Base-by-base conservation (phyloP, 441 rosid species). In the Theobroma grandiflorum region DNA sequence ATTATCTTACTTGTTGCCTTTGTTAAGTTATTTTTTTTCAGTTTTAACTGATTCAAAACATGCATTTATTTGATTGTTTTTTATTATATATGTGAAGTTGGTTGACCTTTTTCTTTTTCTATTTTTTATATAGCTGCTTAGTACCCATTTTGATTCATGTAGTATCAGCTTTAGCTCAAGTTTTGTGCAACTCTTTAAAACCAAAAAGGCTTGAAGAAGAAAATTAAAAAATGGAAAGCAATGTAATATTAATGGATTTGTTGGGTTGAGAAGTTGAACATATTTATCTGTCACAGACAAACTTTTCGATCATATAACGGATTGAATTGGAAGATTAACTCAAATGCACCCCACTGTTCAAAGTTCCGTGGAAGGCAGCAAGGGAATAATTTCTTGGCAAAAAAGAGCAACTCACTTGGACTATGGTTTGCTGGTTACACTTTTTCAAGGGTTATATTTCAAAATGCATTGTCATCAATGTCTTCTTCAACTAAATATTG, bases 221-320 rank as follows among this genome's bases (percentile, higher is more conserved):
- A 26, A 50, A 31, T 49, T 0, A n/a, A n/a, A 33, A 53, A 33
- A 53, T 72, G 63, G 47, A 59, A 5, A 53, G 63, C n/a, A 72
- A 52, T 18, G 9, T n/a, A 18, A n/a, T 72, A 18, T n/a, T 53
- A 37, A 72, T 53, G 63, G 63, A 53, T n/a, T 53, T 72, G 63
- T 57, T 55, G 37, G 45, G 6, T 68, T 73, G 22, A 57, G 66
- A 26, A 57, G 66, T 73, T 57, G 77, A 38, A 40, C 66, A 12
- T 73, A 12, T 40, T 55, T n/a, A 12, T 57, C 38, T 81, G 72
- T 79, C 40, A 66, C 88, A 90, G 92, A 79, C 84, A 76, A 69
- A 66, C 83, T 52, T 75, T 78, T 77, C 78, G 80, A 64, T 80
- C 87, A 12, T 83, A 84, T 40, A 67, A 53, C 70, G 82, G 69